Evolutionary conservation across 371 early-diverging fungal genomes (phyloP).

Genomic region (Mortierella sp.): DNA sequence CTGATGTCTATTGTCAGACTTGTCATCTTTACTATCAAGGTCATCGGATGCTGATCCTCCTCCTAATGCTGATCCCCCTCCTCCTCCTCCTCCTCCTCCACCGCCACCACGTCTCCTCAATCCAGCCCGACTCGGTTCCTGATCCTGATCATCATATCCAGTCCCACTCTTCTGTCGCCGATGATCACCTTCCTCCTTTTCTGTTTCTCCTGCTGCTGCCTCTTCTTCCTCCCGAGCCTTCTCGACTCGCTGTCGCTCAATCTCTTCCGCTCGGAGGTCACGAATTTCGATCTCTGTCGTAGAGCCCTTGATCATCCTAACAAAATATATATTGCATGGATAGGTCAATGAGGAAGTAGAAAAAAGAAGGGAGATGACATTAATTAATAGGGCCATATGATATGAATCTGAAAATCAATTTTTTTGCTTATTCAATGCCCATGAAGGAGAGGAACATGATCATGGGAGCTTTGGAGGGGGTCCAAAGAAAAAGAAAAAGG

Average conservation of each 20-base stretch:
- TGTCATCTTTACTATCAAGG: background rate
- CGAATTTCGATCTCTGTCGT: slow-evolving; percentile 30
- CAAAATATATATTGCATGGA: background rate
- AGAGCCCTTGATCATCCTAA: background rate
- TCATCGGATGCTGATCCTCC: background rate
- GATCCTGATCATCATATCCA: background rate
- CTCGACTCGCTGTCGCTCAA: slow-evolving; percentile 12
- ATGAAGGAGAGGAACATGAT: no score
- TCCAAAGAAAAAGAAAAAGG: no score
- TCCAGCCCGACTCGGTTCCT: slow-evolving; percentile 16
- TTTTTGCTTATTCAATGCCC: no score
- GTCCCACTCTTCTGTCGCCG: slow-evolving; percentile 1
- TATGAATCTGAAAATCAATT: no score
- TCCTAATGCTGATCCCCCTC: background rate
- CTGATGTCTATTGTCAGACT: slow-evolving; percentile 1
- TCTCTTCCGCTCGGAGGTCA: slow-evolving; percentile 22
- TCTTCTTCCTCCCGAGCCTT: slow-evolving; percentile 11
- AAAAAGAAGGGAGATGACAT: no score
- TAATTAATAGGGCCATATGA: no score
- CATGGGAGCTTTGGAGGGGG: no score
- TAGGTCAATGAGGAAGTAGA: no score
- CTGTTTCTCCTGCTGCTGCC: slow-evolving; percentile 1
- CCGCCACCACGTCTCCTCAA: slow-evolving; percentile 34
- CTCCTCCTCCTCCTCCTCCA: background rate
- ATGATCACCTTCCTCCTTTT: background rate